Conservation (phyloP, 164 flowering plant species). For the Santalum album region DNA sequence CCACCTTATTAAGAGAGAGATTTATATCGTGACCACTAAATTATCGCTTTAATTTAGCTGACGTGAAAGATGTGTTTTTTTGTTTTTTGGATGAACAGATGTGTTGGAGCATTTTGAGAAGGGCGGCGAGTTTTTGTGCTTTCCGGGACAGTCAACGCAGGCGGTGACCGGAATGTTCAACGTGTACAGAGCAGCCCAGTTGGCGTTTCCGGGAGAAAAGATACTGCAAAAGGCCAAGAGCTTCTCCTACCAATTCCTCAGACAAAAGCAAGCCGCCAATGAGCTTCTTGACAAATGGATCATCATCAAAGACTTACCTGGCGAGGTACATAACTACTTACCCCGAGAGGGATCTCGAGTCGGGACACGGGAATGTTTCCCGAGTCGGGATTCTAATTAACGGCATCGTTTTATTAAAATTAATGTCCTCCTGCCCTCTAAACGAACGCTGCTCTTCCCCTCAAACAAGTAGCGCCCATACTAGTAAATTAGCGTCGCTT, state of each 20-base stretch:
- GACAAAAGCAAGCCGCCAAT: conserved; percentile 41
- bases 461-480: no score
- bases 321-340: conserved; percentile 58
- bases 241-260: conserved; percentile 48
- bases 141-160: conserved; percentile 65
- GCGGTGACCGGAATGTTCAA: conserved; percentile 84
- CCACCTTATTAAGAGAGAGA: no score
- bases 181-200: conserved; percentile 67
- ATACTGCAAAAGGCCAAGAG: conserved; percentile 55
- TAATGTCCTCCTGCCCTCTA: no score
- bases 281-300: conserved; percentile 86
- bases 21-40: no score
- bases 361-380: no score
- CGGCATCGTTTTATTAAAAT: no score
- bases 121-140: conserved; percentile 66
- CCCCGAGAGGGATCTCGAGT: no score
- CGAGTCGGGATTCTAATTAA: no score
- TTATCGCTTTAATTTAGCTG: no score
- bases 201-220: conserved; percentile 58
- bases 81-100: conserved; percentile 47
- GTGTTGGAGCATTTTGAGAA: conserved; percentile 62
- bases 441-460: no score
- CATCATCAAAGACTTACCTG: conserved; percentile 71
- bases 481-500: no score
- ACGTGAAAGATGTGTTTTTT: no score